Base-by-base conservation (phyloP, 1,284 basidiomycete species). In the Ceraceosorus guamensis region DNA sequence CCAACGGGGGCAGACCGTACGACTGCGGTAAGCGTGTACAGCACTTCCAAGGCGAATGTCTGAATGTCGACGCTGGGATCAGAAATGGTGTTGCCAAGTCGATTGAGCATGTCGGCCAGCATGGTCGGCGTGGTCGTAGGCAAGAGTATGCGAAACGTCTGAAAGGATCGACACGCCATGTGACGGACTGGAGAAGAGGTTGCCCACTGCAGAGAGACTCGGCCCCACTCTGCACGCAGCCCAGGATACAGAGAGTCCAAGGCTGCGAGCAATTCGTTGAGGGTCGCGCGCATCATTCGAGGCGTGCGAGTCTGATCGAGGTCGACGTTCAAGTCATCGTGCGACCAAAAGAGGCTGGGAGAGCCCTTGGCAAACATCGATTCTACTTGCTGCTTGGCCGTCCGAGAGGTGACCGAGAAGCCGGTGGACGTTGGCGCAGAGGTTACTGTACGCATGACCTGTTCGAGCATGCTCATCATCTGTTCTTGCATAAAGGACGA, bases 121-220 rank as follows among this genome's bases (percentile, higher is more conserved):
- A 89, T 87, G 10, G 81, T 79, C 51, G 86, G 82, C 50, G 83
- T 85, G 47, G 89, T 81, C 35, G 81, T 80, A 0, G 89, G 87
- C 63, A 84, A 83, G n/a, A 96, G 79, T 1, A 87, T 84, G 41
- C 90, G 85, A 77, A 91, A 91, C n/a, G 90, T 81, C 74, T 95
- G 90, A 62, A 96, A 81, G 2, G 91, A 93, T 34, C 90, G 83
- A 77, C 88, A 90, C 0, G 92, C 91, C 33, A 87, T 84, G 50
- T 86, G 85, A 43, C 89, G 84, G 59, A 91, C 88, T 4, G 89
- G 87, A 67, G 89, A 91, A 0, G 86, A 82, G 3, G 89, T 90
- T 2, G 89, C 88, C 87, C 92, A 95, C 35, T 81, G 78, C 57
- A 95, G 79, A 2, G 89, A 88, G 33, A 89, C 71, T 5, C 85